Conservation (phyloP, 1,139 yeast genomes). For the Spencermartinsiella ligniputridi region DNA sequence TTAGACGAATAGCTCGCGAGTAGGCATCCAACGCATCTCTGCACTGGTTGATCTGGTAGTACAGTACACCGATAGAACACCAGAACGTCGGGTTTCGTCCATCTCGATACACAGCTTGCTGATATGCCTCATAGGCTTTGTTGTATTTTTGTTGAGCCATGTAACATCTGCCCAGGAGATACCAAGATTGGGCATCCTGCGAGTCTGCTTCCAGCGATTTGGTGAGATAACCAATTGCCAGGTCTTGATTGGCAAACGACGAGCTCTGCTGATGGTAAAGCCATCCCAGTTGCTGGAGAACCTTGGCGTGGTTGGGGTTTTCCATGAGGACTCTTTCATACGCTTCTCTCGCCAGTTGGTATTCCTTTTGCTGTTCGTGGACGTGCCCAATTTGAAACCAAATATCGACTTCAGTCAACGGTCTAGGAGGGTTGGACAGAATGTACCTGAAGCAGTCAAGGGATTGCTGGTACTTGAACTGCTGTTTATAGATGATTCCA, state of each 20-base stretch:
- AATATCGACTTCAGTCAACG: slow-evolving; percentile 92
- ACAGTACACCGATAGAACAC: slow-evolving; percentile 97
- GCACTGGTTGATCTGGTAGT: slow-evolving; percentile 92
- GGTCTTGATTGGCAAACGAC: slow-evolving; percentile 69
- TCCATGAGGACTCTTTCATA: slow-evolving; percentile 87
- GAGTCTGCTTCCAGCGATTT: slow-evolving; percentile 87
- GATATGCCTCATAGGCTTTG: slow-evolving; percentile 96
- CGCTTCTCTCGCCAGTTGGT: slow-evolving; percentile 88
- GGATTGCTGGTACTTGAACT: slow-evolving; percentile 79
- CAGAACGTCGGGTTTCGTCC: slow-evolving; percentile 96
- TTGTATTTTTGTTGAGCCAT: slow-evolving; percentile 94
- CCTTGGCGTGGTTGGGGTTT: slow-evolving; percentile 93
- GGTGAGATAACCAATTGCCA: slow-evolving; percentile 74
- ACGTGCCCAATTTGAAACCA: slow-evolving; percentile 99
- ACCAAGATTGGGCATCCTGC: slow-evolving; percentile 95
- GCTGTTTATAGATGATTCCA: slow-evolving; percentile 97
- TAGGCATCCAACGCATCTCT: slow-evolving; percentile 97
- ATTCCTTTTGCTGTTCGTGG: slow-evolving; percentile 89
- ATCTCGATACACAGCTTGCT: slow-evolving; percentile 96
- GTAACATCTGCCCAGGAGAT: slow-evolving; percentile 91
- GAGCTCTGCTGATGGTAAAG: slow-evolving; percentile 81
- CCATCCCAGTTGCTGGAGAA: slow-evolving; percentile 93
- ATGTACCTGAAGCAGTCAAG: slow-evolving; percentile 93
- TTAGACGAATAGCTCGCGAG: slow-evolving; percentile 90
- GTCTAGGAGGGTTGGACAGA: slow-evolving; percentile 86